Evolutionary conservation across 192 early-diverging fungal species (phyloP).

Genomic region (Gonapodya sp.): DNA sequence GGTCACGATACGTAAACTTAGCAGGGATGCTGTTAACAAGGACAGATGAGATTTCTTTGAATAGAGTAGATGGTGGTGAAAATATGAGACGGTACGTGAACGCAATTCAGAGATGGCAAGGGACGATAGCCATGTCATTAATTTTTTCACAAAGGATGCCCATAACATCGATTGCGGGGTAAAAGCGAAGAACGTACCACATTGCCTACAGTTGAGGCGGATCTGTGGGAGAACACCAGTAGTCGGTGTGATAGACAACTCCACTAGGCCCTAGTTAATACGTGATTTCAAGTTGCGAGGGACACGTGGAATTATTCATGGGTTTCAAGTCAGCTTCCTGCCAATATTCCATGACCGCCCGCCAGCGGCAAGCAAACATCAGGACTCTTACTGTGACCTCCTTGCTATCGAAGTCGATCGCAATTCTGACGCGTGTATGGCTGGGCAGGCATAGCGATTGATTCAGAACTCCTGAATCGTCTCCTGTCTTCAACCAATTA

Average conservation of each 20-base stretch:
- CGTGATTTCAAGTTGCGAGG: background rate
- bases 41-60: background rate
- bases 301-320: too few species aligned
- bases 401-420: background rate
- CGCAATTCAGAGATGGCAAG: too few species aligned
- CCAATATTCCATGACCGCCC: too few species aligned
- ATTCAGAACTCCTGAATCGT: too few species aligned
- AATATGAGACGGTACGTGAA: too few species aligned
- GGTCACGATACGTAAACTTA: background rate
- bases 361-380: too few species aligned
- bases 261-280: background rate
- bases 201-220: conserved; percentile 1
- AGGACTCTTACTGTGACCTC: background rate
- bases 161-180: background rate
- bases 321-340: too few species aligned
- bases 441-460: too few species aligned
- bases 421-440: background rate
- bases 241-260: background rate
- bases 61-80: too few species aligned
- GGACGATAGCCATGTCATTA: too few species aligned
- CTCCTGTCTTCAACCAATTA: too few species aligned
- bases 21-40: background rate
- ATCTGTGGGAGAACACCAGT: background rate
- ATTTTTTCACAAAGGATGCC: too few species aligned
- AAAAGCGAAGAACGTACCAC: background rate